phyloP scores from a whole-genome alignment of 2,329 filamentous ascomycete species.

The Botrytis tulipae region DNA sequence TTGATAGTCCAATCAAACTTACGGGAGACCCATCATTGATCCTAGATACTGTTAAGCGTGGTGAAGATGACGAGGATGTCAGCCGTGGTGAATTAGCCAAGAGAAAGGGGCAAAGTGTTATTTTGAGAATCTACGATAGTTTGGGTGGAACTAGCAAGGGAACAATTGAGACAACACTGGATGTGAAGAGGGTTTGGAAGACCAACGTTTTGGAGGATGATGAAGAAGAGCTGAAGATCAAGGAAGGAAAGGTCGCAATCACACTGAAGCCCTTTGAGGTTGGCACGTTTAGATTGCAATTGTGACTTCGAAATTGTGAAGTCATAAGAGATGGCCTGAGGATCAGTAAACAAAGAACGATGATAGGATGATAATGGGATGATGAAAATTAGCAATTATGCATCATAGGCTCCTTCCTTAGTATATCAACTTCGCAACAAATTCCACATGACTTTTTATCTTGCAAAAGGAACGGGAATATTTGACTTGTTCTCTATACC shows the following conservation, averaged over 20 bases:
- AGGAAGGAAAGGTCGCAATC: constrained; percentile 55
- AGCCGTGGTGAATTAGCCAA: constrained; percentile 59
- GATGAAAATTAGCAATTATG: neutral
- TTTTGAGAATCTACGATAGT: constrained; percentile 84
- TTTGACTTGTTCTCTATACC: neutral
- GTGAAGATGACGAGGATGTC: constrained; percentile 80
- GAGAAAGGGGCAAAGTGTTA: constrained; percentile 73
- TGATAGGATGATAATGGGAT: neutral
- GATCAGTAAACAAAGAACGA: neutral
- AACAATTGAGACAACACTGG: constrained; percentile 62
- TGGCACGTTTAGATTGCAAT: constrained; percentile 69
- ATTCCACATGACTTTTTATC: neutral
- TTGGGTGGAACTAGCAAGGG: constrained; percentile 78
- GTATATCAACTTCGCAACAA: neutral
- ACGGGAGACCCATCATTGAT: constrained; percentile 66
- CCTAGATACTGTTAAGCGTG: constrained; percentile 88
- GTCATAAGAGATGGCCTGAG: neutral
- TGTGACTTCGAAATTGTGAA: constrained; percentile 38
- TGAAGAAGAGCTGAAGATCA: constrained; percentile 57
- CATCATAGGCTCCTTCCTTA: neutral
- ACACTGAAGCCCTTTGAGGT: constrained; percentile 80
- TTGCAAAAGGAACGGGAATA: neutral
- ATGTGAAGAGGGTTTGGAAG: constrained; percentile 76
- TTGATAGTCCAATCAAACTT: constrained; percentile 61
- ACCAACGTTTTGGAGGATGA: constrained; percentile 90